Evolutionary conservation across 352 stramenopile genomes (phyloP).

Genomic region (Globisporangium spinosum): DNA sequence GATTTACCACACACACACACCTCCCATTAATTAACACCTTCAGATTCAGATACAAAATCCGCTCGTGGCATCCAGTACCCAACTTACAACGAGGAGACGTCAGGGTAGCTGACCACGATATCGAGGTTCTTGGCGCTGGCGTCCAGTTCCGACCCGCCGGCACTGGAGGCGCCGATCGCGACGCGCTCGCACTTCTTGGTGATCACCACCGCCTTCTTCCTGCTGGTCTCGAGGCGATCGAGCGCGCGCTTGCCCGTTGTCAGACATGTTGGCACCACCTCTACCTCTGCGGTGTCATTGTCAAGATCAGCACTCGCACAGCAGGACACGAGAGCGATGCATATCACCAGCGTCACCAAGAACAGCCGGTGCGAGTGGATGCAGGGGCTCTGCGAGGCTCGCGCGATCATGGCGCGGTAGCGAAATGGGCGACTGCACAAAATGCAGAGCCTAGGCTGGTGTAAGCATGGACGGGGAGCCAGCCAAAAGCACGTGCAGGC

Average conservation of each 20-base stretch:
- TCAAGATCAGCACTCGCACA: background rate
- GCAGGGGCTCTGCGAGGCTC: background rate
- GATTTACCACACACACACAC: background rate
- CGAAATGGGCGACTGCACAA: background rate
- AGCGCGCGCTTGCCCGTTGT: constrained; percentile 4
- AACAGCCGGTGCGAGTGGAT: background rate
- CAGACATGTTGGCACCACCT: background rate
- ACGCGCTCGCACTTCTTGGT: constrained; percentile 8
- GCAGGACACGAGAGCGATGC: background rate
- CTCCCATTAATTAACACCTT: background rate
- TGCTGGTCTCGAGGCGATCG: background rate
- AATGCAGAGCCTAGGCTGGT: background rate
- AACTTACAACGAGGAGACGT: background rate
- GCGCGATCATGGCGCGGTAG: background rate
- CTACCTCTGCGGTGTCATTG: background rate
- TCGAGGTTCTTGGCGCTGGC: constrained; percentile 6
- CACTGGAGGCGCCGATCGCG: background rate
- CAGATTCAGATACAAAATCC: no score
- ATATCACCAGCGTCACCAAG: background rate
- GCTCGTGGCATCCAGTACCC: no score
- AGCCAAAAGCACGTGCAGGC: background rate
- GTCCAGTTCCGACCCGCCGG: background rate
- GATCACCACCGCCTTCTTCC: background rate
- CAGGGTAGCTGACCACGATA: background rate
- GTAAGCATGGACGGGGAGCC: background rate